Conservation (phyloP, 768 basidiomycete genomes). For the Boletus reticulatus region DNA sequence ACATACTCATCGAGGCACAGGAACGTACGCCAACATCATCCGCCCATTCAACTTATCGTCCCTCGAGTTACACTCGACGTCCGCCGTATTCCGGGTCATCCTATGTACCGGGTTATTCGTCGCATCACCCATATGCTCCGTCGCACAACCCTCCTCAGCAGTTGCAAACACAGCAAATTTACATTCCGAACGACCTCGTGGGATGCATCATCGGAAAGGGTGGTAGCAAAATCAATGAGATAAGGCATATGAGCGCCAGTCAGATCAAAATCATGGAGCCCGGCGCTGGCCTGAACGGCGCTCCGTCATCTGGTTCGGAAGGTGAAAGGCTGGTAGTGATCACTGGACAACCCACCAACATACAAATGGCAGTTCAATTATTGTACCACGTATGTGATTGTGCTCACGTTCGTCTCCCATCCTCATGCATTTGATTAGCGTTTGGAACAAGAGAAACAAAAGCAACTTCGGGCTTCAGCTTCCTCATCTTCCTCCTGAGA, state of each 20-base stretch:
- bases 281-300: conserved; percentile 74
- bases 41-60: conserved; percentile 57
- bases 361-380: conserved; percentile 94
- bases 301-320: conserved; percentile 71
- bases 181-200: conserved; percentile 96
- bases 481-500: conserved; percentile 31
- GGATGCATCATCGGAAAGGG: conserved; percentile 98
- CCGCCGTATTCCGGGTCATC: conserved; percentile 53
- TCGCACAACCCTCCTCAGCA: conserved; percentile 65
- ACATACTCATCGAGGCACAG: conserved; percentile 92
- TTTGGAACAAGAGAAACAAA: conserved; percentile 87
- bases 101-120: conserved; percentile 66
- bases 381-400: conserved; percentile 70
- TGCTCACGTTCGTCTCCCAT: conserved; percentile 1
- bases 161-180: conserved; percentile 96
- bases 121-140: conserved; percentile 43
- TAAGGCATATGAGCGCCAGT: conserved; percentile 91
- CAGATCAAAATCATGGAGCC: conserved; percentile 99
- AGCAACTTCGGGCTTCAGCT: conserved; percentile 52
- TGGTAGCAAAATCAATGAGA: conserved; percentile 98
- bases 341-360: conserved; percentile 91
- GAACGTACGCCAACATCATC: conserved; percentile 71
- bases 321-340: conserved; percentile 94
- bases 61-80: conserved; percentile 55
- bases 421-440: conserved; percentile 46